Base-by-base conservation (phyloP, 148 eudicot genomes). In the Vaccinium corymbosum region DNA sequence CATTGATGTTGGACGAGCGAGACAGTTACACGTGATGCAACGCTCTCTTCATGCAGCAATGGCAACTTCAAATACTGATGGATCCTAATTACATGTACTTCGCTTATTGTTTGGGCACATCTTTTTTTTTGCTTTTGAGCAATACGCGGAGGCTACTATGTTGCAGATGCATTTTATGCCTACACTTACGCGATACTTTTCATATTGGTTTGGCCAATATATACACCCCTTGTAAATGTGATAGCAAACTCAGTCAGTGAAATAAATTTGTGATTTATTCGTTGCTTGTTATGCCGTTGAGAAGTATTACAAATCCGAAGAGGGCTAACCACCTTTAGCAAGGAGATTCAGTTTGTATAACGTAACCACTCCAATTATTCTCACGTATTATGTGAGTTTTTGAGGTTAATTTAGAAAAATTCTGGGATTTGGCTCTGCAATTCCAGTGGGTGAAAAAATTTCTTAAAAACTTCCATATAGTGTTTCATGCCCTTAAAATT, bases 181-280 rank as follows among this genome's bases (percentile, higher is more conserved):
- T 25, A 49, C 7, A 25, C 22, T 2, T 4, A 51, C 17, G 25
- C 35, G 7, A 42, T 32, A 42, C 51, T 42, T 16, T 42, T 46
- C 51, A 75, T 73, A 7, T 13, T 75, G 27, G n/a, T 42, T 75
- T n/a, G 20, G 6, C 29, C 9, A 0, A 13, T 5, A 22, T 76
- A n/a, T 77, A 49, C 59, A 6, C 14, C 9, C 52, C 80, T 15
- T 78, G 80, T 78, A 52, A 51, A 78, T 78, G 80, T 27, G 80
- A 78, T 27, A 1, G 62, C 61, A 78, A 22, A 27, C 6, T 78
- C 20, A 27, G 52, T 78, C 55, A 22, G 14, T 76, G 35, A 50
- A 76, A 50, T 76, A 76, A 76, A 50, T 20, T 13, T 27, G 80
- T 29, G 73, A 68, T 68, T 68, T 27, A 27, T 68, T 68, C 73